Evolutionary conservation across 2,329 filamentous ascomycete species (phyloP).

Genomic region (Venturia nashicola): DNA sequence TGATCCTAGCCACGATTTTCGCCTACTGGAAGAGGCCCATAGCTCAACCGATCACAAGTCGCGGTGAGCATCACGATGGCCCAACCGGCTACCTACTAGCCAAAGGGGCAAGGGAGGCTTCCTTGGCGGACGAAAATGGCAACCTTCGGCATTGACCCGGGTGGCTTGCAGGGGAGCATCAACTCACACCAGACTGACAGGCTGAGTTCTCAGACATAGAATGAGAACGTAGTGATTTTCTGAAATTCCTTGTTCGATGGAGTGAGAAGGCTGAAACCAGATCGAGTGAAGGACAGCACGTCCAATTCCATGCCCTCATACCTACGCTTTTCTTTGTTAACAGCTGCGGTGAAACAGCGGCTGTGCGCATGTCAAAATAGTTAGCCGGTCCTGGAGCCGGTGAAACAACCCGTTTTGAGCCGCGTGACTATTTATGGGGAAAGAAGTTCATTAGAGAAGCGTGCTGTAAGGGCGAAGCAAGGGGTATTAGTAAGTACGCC

Average conservation of each 20-base stretch:
- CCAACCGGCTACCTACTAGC: background rate
- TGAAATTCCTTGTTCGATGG: background rate
- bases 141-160: slow-evolving; percentile 2
- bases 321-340: background rate
- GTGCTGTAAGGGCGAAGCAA: background rate
- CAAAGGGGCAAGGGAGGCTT: background rate
- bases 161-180: background rate
- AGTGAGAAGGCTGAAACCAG: slow-evolving; percentile 1
- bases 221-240: background rate
- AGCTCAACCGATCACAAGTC: background rate
- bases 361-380: background rate
- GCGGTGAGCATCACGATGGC: background rate
- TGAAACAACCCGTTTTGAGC: background rate
- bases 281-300: background rate
- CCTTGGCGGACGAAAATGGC: slow-evolving; percentile 1
- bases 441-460: background rate
- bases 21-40: background rate
- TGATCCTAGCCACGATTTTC: slow-evolving; percentile 4
- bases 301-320: background rate
- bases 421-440: background rate
- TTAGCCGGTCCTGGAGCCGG: background rate
- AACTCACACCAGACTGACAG: background rate
- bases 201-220: background rate
- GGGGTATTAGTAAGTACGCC: background rate
- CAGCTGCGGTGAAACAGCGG: background rate